Evolutionary conservation across 768 basidiomycete species (phyloP), one percentile per base, ranked within the genome.

Genomic region (Paxillus ammoniavirescens): DNA sequence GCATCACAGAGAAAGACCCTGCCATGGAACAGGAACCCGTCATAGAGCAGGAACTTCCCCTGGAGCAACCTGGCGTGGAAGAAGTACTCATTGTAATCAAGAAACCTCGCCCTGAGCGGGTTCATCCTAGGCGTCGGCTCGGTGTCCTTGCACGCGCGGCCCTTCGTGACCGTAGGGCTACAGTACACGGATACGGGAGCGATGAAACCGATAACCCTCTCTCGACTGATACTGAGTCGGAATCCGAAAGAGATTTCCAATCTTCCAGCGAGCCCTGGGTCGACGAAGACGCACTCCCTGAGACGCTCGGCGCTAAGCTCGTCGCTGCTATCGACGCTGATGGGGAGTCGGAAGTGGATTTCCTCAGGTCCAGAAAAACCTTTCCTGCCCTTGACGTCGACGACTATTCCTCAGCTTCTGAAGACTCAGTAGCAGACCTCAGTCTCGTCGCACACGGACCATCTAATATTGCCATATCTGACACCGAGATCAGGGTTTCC

Each of bases 301-400:
- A 54, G 21, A 65, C 65, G 14, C 65, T 66, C 2, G 65, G 65
- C 17, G 44, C 63, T 13, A 66, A 65, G 36, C 66, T 66, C 31
- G 60, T 66, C 12, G 65, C 66, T 5, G 65, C 65, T 4, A 58
- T 66, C 31, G 61, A 66, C 37, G 65, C 21, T 21, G 21, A 21
- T 21, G 21, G 21, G 21, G 21, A 65, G 38, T 57, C 61, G 1
- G 66, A 28, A 12, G 33, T 68, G 6, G 61, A 63, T 36, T 51
- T 63, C 23, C 35, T 26, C 21, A 35, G 18, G 23, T 7, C 41
- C 31, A 35, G 37, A 42, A 55, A 47, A 38, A 41, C 31, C 7
- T 30, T 12, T 3, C 13, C 2, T 31, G 13, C 56, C 15, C 44
- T 52, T 14, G 45, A 52, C 44, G n/a, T 46, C 10, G 50, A 54